These are phyloP conservation scores for Nannochloropsis gaditana DNA, from an alignment of 108 stramenopile species.

Conservation along the genomic window DNA sequence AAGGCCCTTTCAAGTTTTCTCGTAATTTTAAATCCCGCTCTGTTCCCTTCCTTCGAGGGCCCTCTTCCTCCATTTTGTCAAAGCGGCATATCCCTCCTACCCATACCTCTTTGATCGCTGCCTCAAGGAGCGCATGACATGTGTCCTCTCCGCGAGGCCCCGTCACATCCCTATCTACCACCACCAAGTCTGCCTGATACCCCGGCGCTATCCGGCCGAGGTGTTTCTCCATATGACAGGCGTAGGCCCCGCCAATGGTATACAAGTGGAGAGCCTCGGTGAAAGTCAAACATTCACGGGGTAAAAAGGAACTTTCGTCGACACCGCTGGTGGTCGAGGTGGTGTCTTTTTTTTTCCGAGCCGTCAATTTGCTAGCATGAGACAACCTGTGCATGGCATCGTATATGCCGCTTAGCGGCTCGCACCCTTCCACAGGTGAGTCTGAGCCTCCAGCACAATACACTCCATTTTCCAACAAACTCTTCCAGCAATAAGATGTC, in stretches of 20 bases:
- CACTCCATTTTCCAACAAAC: constrained; percentile 40
- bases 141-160: background rate
- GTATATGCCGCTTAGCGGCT: constrained; percentile 46
- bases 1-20: constrained; percentile 26
- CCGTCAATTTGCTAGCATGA: background rate
- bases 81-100: constrained; percentile 39
- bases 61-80: background rate
- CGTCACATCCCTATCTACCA: constrained; percentile 26
- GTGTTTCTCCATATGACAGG: constrained; percentile 29
- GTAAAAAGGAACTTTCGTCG: constrained; percentile 22
- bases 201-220: constrained; percentile 34
- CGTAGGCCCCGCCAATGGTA: constrained; percentile 46
- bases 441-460: constrained; percentile 54
- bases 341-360: background rate
- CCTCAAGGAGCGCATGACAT: constrained; percentile 31
- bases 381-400: constrained; percentile 42
- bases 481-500: constrained; percentile 48
- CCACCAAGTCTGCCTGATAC: constrained; percentile 43
- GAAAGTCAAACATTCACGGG: constrained; percentile 46
- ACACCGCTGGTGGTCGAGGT: background rate
- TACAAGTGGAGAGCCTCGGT: constrained; percentile 52
- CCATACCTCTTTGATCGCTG: constrained; percentile 42
- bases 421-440: constrained; percentile 44
- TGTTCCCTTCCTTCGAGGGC: background rate
- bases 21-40: background rate